Conservation (phyloP, 176 grass and related monocot species). For the Bolboschoenus planiculmis region DNA sequence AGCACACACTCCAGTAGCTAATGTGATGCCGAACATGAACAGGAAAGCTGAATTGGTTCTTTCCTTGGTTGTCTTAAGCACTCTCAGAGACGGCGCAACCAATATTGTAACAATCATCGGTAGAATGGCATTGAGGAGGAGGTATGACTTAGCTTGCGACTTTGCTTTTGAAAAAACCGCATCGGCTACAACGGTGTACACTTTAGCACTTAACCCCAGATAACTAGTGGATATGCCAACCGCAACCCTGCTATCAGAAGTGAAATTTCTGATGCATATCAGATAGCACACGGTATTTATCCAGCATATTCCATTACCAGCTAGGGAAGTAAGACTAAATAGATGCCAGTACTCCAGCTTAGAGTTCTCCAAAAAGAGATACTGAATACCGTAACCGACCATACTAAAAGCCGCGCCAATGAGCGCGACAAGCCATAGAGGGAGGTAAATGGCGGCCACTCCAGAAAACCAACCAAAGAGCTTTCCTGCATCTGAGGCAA, state of each 20-base stretch:
- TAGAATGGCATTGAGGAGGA: constrained; percentile 75
- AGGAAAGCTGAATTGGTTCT: constrained; percentile 39
- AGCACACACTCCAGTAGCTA: constrained; percentile 71
- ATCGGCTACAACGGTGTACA: constrained; percentile 55
- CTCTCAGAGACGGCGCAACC: constrained; percentile 42
- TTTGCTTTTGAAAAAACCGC: constrained; percentile 13
- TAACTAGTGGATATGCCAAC: constrained; percentile 83
- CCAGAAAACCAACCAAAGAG: constrained; percentile 88
- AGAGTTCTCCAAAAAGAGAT: constrained; percentile 50
- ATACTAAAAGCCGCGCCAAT: constrained; percentile 54
- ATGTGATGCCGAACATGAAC: constrained; percentile 67
- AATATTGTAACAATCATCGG: constrained; percentile 49
- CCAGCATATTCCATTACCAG: constrained; percentile 96
- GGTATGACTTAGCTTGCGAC: constrained; percentile 44
- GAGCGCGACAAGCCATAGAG: constrained; percentile 61
- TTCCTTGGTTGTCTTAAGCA: constrained; percentile 22
- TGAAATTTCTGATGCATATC: constrained; percentile 82
- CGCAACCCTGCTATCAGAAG: constrained; percentile 56
- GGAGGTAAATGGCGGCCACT: constrained; percentile 49
- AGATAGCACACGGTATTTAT: constrained; percentile 96
- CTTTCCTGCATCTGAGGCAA: constrained; percentile 90
- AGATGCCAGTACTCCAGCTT: constrained; percentile 65
- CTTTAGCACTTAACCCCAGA: constrained; percentile 83
- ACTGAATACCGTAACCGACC: constrained; percentile 81
- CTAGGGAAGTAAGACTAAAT: constrained; percentile 72